These are phyloP conservation scores for Microascus cirrosus DNA, from an alignment of 2,329 filamentous ascomycete species.

Conservation along the genomic window DNA sequence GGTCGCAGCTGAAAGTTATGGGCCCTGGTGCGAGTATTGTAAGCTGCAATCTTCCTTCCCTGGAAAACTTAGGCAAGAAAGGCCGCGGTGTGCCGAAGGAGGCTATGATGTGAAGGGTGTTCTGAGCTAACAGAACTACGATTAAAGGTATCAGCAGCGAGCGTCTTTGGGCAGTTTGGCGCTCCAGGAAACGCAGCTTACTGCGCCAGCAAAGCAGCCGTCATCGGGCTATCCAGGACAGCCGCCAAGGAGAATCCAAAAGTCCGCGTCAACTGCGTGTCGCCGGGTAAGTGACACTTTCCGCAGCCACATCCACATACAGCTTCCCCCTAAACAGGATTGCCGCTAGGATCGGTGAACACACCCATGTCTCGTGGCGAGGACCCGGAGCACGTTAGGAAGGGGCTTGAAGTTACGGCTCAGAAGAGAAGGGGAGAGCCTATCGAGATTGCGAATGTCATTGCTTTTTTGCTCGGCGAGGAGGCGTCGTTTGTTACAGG, in stretches of 20 bases:
- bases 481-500: conserved; percentile 24
- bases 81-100: too few species aligned
- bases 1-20: conserved; percentile 28
- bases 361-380: conserved; percentile 34
- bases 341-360: conserved; percentile 27
- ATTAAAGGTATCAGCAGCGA: conserved; percentile 15
- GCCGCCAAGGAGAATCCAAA: conserved; percentile 14
- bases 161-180: conserved; percentile 21
- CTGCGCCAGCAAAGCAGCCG: conserved; percentile 17
- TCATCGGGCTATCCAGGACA: conserved; percentile 16
- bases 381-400: not conserved
- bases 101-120: not conserved
- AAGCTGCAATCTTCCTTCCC: too few species aligned
- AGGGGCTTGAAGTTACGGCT: conserved; percentile 26
- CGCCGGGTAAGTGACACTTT: conserved; percentile 15
- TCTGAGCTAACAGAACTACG: not conserved
- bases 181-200: conserved; percentile 16
- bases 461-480: conserved; percentile 22
- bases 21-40: not conserved
- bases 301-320: not conserved
- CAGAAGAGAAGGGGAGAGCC: conserved; percentile 31
- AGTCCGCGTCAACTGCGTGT: conserved; percentile 9
- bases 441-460: conserved; percentile 21
- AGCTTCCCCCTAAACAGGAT: not conserved
- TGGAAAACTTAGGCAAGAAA: not conserved